Conservation (phyloP, 2,329 filamentous ascomycete genomes). For the Eutypa lata region DNA sequence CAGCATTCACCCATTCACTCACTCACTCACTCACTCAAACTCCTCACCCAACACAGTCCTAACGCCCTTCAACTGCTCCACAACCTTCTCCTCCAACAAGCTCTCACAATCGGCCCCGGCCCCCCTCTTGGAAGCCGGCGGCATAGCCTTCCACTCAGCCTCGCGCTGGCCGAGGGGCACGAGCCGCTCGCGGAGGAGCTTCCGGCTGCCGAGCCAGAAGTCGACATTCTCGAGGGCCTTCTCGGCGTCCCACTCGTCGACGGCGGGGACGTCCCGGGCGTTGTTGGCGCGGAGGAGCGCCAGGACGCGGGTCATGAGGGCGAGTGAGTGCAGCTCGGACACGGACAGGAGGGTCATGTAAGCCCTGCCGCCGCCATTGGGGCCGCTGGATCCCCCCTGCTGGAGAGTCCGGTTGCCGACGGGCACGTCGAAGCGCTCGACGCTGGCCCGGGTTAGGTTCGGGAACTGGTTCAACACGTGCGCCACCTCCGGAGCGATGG, state of each 20-base stretch:
- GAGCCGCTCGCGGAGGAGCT: constrained; percentile 68
- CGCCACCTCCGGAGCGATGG: constrained; percentile 79
- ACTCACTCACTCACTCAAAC: constrained; percentile 41
- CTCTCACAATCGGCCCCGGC: constrained; percentile 52
- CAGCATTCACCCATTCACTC: no score
- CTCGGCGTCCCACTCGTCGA: constrained; percentile 74
- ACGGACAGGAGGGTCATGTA: constrained; percentile 71
- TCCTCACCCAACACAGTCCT: constrained; percentile 53
- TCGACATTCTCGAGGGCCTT: constrained; percentile 79
- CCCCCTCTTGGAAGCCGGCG: constrained; percentile 23
- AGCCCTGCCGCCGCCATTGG: constrained; percentile 31
- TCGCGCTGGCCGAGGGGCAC: constrained; percentile 72
- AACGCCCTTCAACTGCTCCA: constrained; percentile 63
- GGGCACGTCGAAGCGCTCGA: constrained; percentile 66
- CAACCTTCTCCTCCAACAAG: constrained; percentile 71
- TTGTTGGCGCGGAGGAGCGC: constrained; percentile 62
- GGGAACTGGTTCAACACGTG: constrained; percentile 89
- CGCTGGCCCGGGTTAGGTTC: constrained; percentile 69
- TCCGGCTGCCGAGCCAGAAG: constrained; percentile 69
- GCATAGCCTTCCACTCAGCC: constrained; percentile 52
- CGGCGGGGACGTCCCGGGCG: constrained; percentile 66
- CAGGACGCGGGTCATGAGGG: constrained; percentile 72
- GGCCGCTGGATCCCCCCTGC: no score
- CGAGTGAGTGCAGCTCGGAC: constrained; percentile 74
- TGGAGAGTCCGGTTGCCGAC: constrained; percentile 47